Conservation (phyloP, 2,329 filamentous ascomycete species). For the Claviceps capensis region DNA sequence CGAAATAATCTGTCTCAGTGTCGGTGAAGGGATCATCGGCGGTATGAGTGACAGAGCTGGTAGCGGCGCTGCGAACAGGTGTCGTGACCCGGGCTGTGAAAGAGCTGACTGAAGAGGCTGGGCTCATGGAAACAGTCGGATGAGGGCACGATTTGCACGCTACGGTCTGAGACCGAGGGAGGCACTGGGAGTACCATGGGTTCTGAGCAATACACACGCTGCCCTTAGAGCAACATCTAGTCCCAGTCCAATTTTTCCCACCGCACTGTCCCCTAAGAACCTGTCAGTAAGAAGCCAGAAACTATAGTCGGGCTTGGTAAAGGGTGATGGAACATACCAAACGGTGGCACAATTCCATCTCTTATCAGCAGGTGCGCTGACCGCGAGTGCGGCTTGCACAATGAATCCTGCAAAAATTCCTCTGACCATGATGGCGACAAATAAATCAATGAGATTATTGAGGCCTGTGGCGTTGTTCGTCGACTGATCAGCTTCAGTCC, state of each 20-base stretch:
- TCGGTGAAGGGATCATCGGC: not conserved
- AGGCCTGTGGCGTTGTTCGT: not conserved
- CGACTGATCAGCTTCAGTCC: not conserved
- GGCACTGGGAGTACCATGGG: slow-evolving; percentile 24
- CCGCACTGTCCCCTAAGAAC: slow-evolving; percentile 25
- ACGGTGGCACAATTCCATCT: slow-evolving; percentile 20
- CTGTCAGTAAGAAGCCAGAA: not conserved
- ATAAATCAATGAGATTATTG: not conserved
- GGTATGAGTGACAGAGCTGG: not conserved
- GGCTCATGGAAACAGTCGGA: slow-evolving; percentile 21
- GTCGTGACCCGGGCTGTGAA: not conserved
- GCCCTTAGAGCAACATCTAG: slow-evolving; percentile 30
- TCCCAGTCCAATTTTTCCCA: slow-evolving; percentile 28
- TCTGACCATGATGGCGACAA: not conserved
- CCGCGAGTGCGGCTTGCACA: slow-evolving; percentile 13
- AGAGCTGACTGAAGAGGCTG: slow-evolving; percentile 22
- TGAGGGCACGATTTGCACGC: slow-evolving; percentile 10
- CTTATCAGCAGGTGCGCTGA: slow-evolving; percentile 28
- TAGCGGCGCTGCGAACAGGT: not conserved
- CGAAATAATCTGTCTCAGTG: not conserved
- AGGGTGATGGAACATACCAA: slow-evolving; percentile 16
- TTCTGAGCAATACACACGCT: slow-evolving; percentile 22
- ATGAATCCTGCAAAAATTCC: not conserved
- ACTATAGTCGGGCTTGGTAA: not conserved
- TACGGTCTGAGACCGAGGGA: slow-evolving; percentile 11